phyloP scores from a whole-genome alignment of 2,329 filamentous ascomycete genomes.

The Sclerotinia subarctica region DNA sequence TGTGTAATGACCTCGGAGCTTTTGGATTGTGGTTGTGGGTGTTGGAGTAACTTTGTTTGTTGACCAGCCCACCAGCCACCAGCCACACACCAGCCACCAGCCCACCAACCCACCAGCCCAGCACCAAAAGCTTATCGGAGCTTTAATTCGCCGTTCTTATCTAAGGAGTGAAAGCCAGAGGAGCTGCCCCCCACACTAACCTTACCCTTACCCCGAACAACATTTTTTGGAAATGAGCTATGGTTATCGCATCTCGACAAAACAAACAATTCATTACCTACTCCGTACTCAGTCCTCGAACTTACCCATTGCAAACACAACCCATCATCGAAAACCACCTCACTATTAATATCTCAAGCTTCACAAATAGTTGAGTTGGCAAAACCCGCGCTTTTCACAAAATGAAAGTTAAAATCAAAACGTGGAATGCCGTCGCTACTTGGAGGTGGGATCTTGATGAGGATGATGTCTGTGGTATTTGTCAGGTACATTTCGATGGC shows the following conservation, averaged over 20 bases:
- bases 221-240: no score
- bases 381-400: background rate
- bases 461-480: slow-evolving; percentile 97
- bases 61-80: no score
- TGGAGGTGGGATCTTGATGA: slow-evolving; percentile 98
- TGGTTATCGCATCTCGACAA: no score
- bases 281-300: no score
- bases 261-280: background rate
- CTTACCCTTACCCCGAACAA: no score
- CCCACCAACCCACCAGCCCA: no score
- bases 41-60: background rate
- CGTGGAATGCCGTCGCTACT: slow-evolving; percentile 91
- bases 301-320: background rate
- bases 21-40: background rate
- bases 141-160: background rate
- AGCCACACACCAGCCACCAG: no score
- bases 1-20: background rate
- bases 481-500: slow-evolving; percentile 94
- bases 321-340: background rate
- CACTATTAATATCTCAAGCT: background rate
- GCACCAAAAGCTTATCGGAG: background rate
- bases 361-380: no score
- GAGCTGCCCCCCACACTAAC: no score
- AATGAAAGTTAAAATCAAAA: slow-evolving; percentile 95
- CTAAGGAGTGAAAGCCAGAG: no score